Evolutionary conservation across 1,139 yeast species (phyloP).

Genomic region (Tardiomyces blankii): DNA sequence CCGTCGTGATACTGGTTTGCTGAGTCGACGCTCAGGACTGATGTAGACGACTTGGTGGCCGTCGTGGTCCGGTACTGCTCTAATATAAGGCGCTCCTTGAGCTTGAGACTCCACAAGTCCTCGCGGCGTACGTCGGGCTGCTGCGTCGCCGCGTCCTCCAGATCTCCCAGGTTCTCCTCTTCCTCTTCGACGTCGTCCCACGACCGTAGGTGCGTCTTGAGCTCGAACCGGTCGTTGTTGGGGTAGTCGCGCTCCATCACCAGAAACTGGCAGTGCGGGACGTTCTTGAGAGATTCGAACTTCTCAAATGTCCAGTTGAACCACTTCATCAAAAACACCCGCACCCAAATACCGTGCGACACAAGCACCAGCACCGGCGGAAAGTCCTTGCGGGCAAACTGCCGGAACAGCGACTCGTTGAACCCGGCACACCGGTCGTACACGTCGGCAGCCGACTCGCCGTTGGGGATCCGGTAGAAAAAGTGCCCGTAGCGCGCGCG

Average conservation of each 20-base stretch:
- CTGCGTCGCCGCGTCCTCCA: not conserved
- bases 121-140: not conserved
- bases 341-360: slow-evolving; percentile 89
- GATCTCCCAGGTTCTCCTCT: not conserved
- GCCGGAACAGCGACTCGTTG: slow-evolving; percentile 75
- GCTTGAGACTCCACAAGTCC: not conserved
- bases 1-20: not conserved
- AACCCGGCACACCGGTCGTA: slow-evolving; percentile 84
- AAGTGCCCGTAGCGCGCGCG: slow-evolving; percentile 87
- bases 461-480: slow-evolving; percentile 82
- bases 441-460: slow-evolving; percentile 94
- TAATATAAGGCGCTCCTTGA: not conserved
- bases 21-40: not conserved
- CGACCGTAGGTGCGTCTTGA: slow-evolving; percentile 22
- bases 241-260: slow-evolving; percentile 51
- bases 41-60: not conserved
- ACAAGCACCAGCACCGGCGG: slow-evolving; percentile 72
- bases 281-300: slow-evolving; percentile 70
- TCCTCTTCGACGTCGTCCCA: slow-evolving; percentile 20
- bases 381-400: slow-evolving; percentile 55
- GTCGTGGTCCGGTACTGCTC: not conserved
- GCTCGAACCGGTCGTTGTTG: slow-evolving; percentile 21
- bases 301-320: slow-evolving; percentile 85
- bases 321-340: slow-evolving; percentile 88
- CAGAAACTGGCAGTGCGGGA: slow-evolving; percentile 74